Base-by-base conservation (phyloP, 345 rosid genomes). In the Ceriops zippeliana region DNA sequence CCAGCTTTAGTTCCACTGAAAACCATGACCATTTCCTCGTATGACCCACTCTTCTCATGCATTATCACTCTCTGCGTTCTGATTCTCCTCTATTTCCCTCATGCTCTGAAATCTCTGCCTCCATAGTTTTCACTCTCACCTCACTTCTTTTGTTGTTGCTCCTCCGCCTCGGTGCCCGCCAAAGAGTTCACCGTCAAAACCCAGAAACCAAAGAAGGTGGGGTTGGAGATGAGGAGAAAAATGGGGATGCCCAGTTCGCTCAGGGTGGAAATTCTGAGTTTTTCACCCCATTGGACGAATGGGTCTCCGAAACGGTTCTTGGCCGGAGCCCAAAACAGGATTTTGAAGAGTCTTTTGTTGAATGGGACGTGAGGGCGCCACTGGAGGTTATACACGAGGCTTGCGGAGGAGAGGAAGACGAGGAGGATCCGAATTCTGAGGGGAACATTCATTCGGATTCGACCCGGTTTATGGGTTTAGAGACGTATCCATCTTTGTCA, bases 331-430 rank as follows among this genome's bases (percentile, higher is more conserved):
- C 24, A 5, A 58, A 78, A 26, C 68, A 61, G 35, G 34, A 26
- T n/a, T 81, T 79, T 26, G 80, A 76, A 35, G 31, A 30, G 7
- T 75, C 63, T 7, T 93, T 91, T 62, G 84, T 87, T 35, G 87
- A 80, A 7, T 93, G 97, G 98, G 64, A 93, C 73, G 82, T 91
- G 42, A 83, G 84, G 68, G 96, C 95, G 3, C 97, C 98, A 28
- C 62, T 93, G 62, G 91, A 88, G 27, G 91, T 91, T 47, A 93
- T 93, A 57, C 83, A 93, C 65, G 97, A 93, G 77, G 85, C 67
- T 1, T 71, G 74, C 15, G 88, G 82, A 74, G 93, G 77, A 3
- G 90, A 81, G 30, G 89, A 80, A 17, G 83, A 79, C 9, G 82
- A 72, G 0, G 83, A 80, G 13, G 73, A 72, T 6, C 69, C 56